phyloP scores from a whole-genome alignment of 306 rosid genomes.

The Trichosanthes truncata region DNA sequence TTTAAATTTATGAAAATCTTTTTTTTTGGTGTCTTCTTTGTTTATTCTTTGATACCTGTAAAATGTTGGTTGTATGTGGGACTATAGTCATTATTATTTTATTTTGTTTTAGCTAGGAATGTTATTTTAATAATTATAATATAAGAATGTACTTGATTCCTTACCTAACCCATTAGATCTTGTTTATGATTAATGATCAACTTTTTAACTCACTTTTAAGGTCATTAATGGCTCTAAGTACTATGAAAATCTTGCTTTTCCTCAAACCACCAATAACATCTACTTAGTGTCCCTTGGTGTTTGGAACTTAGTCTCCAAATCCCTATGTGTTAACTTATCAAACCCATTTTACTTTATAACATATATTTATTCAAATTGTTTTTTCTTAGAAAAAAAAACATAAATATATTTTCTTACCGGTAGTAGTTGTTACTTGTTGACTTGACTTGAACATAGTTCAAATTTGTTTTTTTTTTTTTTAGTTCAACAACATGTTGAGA shows the following conservation, averaged over 20 bases:
- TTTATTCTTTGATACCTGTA: not conserved
- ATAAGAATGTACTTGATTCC: not conserved
- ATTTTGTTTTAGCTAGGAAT: not conserved
- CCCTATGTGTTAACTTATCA: not conserved
- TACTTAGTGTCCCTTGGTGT: not conserved
- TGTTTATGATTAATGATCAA: constrained; percentile 8
- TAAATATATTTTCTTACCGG: too few species aligned
- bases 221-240: constrained; percentile 12
- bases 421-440: too few species aligned
- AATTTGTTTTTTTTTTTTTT: too few species aligned
- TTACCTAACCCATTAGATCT: constrained; percentile 4
- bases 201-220: constrained; percentile 10
- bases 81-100: not conserved
- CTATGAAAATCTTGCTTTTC: constrained; percentile 18
- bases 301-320: constrained; percentile 7
- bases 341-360: not conserved
- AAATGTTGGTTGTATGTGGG: not conserved
- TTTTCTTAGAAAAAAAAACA: not conserved
- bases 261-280: constrained; percentile 11
- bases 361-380: not conserved
- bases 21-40: not conserved
- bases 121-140: not conserved
- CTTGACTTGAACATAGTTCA: too few species aligned
- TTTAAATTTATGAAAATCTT: not conserved
- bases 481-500: too few species aligned